Conservation (phyloP, 129 eudicot species). For the Centaurea solstitialis region DNA sequence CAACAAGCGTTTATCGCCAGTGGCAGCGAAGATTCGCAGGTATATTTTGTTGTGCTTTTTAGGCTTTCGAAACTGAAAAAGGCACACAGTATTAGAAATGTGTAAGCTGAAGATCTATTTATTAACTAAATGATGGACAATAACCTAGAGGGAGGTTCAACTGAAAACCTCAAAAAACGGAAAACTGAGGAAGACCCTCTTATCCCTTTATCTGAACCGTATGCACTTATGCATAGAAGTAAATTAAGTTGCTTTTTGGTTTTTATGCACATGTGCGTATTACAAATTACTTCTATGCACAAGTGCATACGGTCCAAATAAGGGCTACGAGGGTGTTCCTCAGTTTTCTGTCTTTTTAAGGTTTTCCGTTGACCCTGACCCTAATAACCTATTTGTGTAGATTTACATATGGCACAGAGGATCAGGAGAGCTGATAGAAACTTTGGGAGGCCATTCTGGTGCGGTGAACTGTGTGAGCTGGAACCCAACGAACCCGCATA, state of each 20-base stretch:
- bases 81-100: not conserved
- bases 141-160: not conserved
- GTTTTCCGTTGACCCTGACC: too few species aligned
- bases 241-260: too few species aligned
- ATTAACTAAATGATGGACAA: not conserved
- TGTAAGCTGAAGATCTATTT: not conserved
- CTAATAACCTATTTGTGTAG: slow-evolving; percentile 30
- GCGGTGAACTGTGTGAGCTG: slow-evolving; percentile 84
- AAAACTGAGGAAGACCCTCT: too few species aligned
- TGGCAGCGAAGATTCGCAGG: slow-evolving; percentile 96
- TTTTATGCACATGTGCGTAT: too few species aligned
- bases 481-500: slow-evolving; percentile 78
- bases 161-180: too few species aligned
- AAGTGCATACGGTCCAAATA: too few species aligned
- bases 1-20: slow-evolving; percentile 78
- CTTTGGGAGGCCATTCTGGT: slow-evolving; percentile 72
- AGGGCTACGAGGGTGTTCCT: too few species aligned
- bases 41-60: slow-evolving; percentile 5
- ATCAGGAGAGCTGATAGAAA: slow-evolving; percentile 57
- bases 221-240: too few species aligned
- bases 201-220: too few species aligned
- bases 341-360: too few species aligned
- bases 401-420: slow-evolving; percentile 86
- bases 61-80: not conserved
- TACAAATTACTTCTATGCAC: too few species aligned